Evolutionary conservation across 495 filamentous ascomycete genomes (phyloP), one percentile per base, ranked within the genome.

Genomic region (Aspergillus wentii): DNA sequence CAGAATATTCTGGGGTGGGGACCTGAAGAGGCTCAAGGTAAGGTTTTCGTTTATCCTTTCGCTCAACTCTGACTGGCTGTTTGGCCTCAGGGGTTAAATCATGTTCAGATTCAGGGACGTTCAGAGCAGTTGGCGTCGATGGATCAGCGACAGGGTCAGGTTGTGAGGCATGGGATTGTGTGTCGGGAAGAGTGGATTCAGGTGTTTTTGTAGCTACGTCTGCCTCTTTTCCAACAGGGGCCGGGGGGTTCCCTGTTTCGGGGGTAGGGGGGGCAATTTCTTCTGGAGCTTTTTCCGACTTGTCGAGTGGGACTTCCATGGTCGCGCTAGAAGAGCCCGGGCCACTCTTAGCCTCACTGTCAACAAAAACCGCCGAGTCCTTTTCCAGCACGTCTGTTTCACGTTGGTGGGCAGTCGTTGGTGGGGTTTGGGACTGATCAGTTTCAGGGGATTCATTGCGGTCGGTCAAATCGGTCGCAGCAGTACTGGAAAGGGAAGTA

Each of bases 1-100:
- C 74, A 3, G 80, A 79, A 44, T 72, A 70, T 17, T 77, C 68
- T 17, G 62, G 68, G 16, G 75, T 78, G 28, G 62, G 68, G 1
- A 71, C 59, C 44, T 69, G 64, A 42, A 84, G 83, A 8, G 74
- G 74, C 39, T 79, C 78, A 15, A 80, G 49, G 40, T 61, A 45
- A 36, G 57, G 55, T 54, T 60, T 73, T 29, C 69, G 66, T 48
- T 70, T 76, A 16, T 71, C 64, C 37, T 66, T 66, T 35, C 61
- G 51, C 10, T 53, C 40, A 17, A 38, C 35, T 39, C 51, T 54
- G 15, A 47, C 33, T 26, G 36, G 25, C 20, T 34, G 41, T n/a
- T 51, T 26, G 28, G 36, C 29, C 36, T 63, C 52, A 45, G 52
- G 40, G 22, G 43, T 33, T 18, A 27, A 18, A 22, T 61, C 51